Evolutionary conservation across 2,329 filamentous ascomycete genomes (phyloP), one percentile per base, ranked within the genome.

Genomic region (Ascochyta koolunga): DNA sequence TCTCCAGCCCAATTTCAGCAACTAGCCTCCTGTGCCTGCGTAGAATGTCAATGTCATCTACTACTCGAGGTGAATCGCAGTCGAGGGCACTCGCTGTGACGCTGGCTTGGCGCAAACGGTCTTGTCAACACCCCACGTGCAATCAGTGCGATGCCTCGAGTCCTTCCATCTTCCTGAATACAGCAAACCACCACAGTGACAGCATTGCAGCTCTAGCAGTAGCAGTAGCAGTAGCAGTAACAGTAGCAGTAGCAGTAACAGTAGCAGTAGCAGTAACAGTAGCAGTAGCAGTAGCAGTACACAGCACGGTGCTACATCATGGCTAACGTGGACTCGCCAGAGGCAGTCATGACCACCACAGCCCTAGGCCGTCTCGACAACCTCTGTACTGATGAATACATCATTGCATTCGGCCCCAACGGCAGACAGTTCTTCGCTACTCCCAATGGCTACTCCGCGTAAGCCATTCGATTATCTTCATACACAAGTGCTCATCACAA

Each of bases 381-480:
- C 2, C 59, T 65, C 19, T 33, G 38, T n/a, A 24, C 50, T 5
- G 61, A 71, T 18, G 19, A 65, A 11, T 72, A 73, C 29, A 59
- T 69, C 25, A 47, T 68, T 37, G 66, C 65, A 1, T 66, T 70
- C 33, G 64, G 70, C 8, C 62, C 61, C 8, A 50, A 50, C 2
- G 57, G 56, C 31, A 47, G 55, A 37, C 62, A 67, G 25, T 68
- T 73, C 19, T 58, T 60, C 22, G 68, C 52, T 24, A 70, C 65
- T 2, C 64, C 65, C 5, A 65, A 65, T 16, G 71, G 67, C 7
- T 73, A 67, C 47, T 58, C 53, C 7, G 60, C 60, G 68, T 72
- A 52, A 54, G 62, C n/a, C n/a, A n/a, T n/a, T n/a, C n/a, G n/a
- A n/a, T n/a, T n/a, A n/a, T n/a, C n/a, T n/a, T 10, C 15, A 15